Evolutionary conservation across 768 basidiomycete species (phyloP).

Genomic region (Hortiboletus flavorubellus): DNA sequence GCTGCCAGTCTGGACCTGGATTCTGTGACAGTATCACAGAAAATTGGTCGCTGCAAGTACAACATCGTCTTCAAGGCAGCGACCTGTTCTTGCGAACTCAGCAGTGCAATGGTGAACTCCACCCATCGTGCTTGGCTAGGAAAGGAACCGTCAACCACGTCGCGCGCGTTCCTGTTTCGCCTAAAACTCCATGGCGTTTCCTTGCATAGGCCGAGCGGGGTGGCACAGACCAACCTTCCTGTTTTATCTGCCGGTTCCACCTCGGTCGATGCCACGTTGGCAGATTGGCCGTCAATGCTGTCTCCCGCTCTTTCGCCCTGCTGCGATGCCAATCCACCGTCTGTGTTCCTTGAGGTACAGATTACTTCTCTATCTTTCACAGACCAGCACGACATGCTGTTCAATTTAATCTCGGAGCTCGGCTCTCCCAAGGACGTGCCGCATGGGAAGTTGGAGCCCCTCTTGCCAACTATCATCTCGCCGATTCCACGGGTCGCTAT

Average conservation of each 20-base stretch:
- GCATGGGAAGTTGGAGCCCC: conserved; percentile 1
- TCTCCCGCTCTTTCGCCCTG: conserved; percentile 8
- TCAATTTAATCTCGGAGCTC: conserved; percentile 33
- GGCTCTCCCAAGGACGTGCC: conserved; percentile 14
- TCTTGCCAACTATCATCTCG: conserved; percentile 31
- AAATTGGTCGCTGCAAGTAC: conserved; percentile 37
- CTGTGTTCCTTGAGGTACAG: conserved; percentile 45
- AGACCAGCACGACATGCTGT: conserved; percentile 53
- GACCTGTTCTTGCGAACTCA: conserved; percentile 41
- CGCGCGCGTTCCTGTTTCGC: conserved; percentile 48
- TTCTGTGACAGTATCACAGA: conserved; percentile 44
- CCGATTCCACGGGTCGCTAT: conserved; percentile 50
- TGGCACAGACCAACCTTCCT: conserved; percentile 25
- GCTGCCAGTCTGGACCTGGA: conserved; percentile 42
- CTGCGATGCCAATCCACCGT: conserved; percentile 58
- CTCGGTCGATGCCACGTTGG: conserved; percentile 37
- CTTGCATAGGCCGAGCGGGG: conserved; percentile 42
- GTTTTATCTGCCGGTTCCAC: conserved; percentile 35
- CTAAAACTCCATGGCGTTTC: conserved; percentile 41
- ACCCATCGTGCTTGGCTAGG: conserved; percentile 58
- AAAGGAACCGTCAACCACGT: conserved; percentile 31
- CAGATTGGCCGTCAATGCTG: conserved; percentile 63
- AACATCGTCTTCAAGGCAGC: conserved; percentile 42
- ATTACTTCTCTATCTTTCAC: conserved; percentile 47
- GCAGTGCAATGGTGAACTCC: conserved; percentile 41